Conservation (phyloP, 2,329 filamentous ascomycete genomes). For the Fusarium neocosmosporiellum region DNA sequence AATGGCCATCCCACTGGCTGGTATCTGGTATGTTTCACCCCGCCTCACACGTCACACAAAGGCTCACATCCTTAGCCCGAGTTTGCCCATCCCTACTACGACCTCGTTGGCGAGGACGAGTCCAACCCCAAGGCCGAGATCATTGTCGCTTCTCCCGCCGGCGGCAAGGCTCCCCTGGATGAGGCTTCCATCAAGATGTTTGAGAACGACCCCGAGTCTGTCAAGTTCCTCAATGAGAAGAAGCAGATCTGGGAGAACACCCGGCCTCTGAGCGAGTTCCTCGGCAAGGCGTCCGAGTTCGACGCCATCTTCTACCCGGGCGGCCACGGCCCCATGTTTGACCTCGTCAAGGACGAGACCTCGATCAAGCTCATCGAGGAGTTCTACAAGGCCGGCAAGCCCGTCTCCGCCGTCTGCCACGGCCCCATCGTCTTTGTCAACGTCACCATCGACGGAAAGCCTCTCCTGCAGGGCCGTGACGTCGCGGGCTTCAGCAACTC, state of each 20-base stretch:
- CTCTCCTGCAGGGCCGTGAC: slow-evolving; percentile 65
- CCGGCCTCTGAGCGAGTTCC: slow-evolving; percentile 64
- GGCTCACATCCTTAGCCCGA: slow-evolving; percentile 60
- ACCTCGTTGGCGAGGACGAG: slow-evolving; percentile 53
- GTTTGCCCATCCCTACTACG: slow-evolving; percentile 72
- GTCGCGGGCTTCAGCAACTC: slow-evolving; percentile 74
- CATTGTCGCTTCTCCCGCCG: slow-evolving; percentile 70
- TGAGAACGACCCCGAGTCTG: slow-evolving; percentile 63
- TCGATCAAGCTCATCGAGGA: slow-evolving; percentile 70
- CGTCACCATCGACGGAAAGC: slow-evolving; percentile 64
- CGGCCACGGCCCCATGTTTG: slow-evolving; percentile 73
- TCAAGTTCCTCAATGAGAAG: slow-evolving; percentile 67
- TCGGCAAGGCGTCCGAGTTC: slow-evolving; percentile 68
- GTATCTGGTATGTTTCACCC: slow-evolving; percentile 67
- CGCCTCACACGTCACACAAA: background rate
- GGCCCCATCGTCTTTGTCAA: slow-evolving; percentile 72
- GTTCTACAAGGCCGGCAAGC: slow-evolving; percentile 70
- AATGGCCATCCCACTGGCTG: slow-evolving; percentile 72
- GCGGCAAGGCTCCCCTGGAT: slow-evolving; percentile 72
- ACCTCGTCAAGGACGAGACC: slow-evolving; percentile 67
- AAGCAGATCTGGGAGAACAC: slow-evolving; percentile 73
- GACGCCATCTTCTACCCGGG: slow-evolving; percentile 71
- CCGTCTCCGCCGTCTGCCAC: slow-evolving; percentile 76
- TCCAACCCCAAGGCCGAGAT: slow-evolving; percentile 60
- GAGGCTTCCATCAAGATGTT: slow-evolving; percentile 66